phyloP scores from a whole-genome alignment of 1,139 yeast genomes.

The Hyphopichia fennica region DNA sequence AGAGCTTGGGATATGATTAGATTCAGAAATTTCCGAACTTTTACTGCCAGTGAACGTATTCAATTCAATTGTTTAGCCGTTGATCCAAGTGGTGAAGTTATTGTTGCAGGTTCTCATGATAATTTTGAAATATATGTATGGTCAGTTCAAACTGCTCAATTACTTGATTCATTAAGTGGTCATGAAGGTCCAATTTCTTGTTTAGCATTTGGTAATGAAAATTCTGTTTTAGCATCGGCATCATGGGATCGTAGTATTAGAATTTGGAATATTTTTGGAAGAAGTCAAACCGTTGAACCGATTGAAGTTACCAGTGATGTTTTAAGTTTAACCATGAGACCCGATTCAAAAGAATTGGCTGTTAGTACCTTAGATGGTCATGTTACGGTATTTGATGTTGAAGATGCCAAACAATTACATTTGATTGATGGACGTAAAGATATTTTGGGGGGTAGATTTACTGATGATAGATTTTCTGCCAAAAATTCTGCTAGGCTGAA shows the following conservation, averaged over 20 bases:
- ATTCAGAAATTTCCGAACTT: conserved; percentile 90
- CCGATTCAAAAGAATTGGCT: conserved; percentile 88
- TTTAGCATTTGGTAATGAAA: conserved; percentile 81
- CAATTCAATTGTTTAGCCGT: conserved; percentile 90
- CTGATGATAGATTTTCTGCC: conserved; percentile 79
- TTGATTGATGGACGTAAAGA: conserved; percentile 86
- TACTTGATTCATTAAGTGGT: conserved; percentile 83
- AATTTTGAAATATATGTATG: conserved; percentile 90
- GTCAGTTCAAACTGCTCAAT: conserved; percentile 96
- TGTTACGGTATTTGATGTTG: conserved; percentile 79
- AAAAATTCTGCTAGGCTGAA: conserved; percentile 82
- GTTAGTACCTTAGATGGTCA: conserved; percentile 91
- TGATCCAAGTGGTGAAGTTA: conserved; percentile 96
- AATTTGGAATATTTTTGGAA: conserved; percentile 88
- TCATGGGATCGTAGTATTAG: conserved; percentile 97
- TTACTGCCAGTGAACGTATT: conserved; percentile 85
- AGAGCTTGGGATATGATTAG: conserved; percentile 96
- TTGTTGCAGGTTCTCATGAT: conserved; percentile 92
- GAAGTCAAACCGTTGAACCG: conserved; percentile 87
- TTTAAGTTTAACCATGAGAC: conserved; percentile 80
- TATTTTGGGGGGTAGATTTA: conserved; percentile 81
- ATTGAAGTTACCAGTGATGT: conserved; percentile 84
- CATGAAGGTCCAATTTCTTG: conserved; percentile 96
- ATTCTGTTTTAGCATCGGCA: conserved; percentile 79
- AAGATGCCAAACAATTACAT: conserved; percentile 76